Evolutionary conservation across 2,329 filamentous ascomycete genomes (phyloP).

Genomic region (Colletotrichum theobromicola): DNA sequence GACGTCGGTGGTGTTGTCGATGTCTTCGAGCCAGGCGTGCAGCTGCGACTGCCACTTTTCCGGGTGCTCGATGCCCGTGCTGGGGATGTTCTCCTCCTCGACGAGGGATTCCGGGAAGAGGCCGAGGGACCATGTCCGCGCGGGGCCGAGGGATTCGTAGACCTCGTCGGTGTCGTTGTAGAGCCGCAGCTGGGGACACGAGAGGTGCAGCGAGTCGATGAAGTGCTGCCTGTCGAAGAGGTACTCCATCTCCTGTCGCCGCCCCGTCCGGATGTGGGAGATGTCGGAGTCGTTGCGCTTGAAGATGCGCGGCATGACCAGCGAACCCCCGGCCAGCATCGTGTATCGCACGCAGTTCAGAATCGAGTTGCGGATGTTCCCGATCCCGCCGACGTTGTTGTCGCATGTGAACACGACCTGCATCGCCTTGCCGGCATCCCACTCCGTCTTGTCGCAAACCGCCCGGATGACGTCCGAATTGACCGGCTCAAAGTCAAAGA

Average conservation of each 20-base stretch:
- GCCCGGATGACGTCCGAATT: slow-evolving; percentile 25
- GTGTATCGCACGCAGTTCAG: slow-evolving; percentile 45
- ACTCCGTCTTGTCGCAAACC: slow-evolving; percentile 26
- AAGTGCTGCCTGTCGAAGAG: slow-evolving; percentile 32
- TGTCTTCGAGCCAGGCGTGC: slow-evolving; percentile 29
- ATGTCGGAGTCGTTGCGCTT: slow-evolving; percentile 34
- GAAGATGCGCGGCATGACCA: slow-evolving; percentile 41
- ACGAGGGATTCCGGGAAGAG: slow-evolving; percentile 32
- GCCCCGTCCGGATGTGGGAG: slow-evolving; percentile 29
- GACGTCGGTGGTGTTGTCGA: neutral
- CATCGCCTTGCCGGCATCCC: slow-evolving; percentile 21
- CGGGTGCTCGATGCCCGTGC: slow-evolving; percentile 26
- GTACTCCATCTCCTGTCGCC: slow-evolving; percentile 29
- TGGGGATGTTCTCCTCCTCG: slow-evolving; percentile 31
- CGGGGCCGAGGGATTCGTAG: neutral
- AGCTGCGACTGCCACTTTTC: slow-evolving; percentile 29
- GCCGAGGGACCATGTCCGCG: slow-evolving; percentile 23
- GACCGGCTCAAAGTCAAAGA: slow-evolving; percentile 9
- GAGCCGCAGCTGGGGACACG: slow-evolving; percentile 31
- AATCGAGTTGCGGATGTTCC: slow-evolving; percentile 44
- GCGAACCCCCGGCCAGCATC: slow-evolving; percentile 38
- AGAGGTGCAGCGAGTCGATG: slow-evolving; percentile 24
- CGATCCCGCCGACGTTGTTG: slow-evolving; percentile 40
- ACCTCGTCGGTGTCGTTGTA: slow-evolving; percentile 31
- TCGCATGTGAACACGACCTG: slow-evolving; percentile 43